Base-by-base conservation (phyloP, 73 alveolate species). In the Effrenium voratum region DNA sequence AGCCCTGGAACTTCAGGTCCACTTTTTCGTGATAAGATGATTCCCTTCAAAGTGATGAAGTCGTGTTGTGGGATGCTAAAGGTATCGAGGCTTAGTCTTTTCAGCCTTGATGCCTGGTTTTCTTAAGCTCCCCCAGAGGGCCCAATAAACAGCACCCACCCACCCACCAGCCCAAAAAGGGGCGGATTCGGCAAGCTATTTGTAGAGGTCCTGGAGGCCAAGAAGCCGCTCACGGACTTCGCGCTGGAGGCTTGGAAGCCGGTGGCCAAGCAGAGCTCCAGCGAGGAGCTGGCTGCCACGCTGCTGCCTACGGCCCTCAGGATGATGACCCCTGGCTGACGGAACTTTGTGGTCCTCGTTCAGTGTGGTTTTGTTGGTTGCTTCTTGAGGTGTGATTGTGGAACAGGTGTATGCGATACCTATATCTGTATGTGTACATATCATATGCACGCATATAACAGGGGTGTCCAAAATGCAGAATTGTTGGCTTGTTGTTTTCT, bases 291-390 rank as follows among this genome's bases (percentile, higher is more conserved):
- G 5, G 52, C 82, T 10, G 66, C 66, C 76, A 47, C 44, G 52
- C 81, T 90, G 66, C 87, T 90, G 76, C 97, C 97, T 15, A 68
- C 87, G 10, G 97, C 97, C 30, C 34, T 90, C 76, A 86, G 97
- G 44, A 90, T 90, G 97, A 90, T 77, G 97, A 47, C 40, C 43
- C 97, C 46, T 32, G 82, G 72, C 68, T 28, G 73, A n/a, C 36
- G 49, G n/a, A n/a, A n/a, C n/a, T n/a, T n/a, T n/a, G n/a, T n/a
- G 28, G 28, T 57, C n/a, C 72, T 57, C 16, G 28, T 57, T 57
- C n/a, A 30, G 28, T 57, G n/a, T 57, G 72, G 28, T 57, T 57
- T 22, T 22, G n/a, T 22, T 57, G 72, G 72, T 57, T 57, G 1
- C n/a, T 57, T 57, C n/a, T n/a, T 57, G 72, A 57, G 28, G 28